Percentiles rank a stretch among this genome's conserved stretches.
Evolutionary conservation across 805 yeast species (phyloP).

Genomic region (Ogataea nitratoaversa): DNA sequence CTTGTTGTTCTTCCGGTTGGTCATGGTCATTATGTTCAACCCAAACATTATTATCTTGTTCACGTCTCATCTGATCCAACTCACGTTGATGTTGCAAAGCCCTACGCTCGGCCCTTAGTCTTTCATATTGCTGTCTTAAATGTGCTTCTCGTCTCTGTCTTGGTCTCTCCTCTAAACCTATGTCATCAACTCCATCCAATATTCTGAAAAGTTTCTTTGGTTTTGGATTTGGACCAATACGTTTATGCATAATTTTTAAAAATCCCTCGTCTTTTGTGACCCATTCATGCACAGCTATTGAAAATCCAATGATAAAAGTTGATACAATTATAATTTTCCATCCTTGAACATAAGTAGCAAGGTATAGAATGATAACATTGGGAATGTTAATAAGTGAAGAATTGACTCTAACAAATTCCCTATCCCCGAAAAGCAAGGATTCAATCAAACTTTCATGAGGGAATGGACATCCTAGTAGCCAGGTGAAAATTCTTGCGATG

Average conservation of each 20-base stretch:
- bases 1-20: background rate
- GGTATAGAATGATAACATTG: slow-evolving; percentile 3
- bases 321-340: slow-evolving; percentile 12
- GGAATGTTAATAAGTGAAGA: slow-evolving; percentile 4
- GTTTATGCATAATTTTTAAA: slow-evolving; percentile 49
- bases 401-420: slow-evolving; percentile 8
- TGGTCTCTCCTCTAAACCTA: background rate
- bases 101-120: background rate
- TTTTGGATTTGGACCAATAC: slow-evolving; percentile 54
- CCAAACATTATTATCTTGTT: background rate
- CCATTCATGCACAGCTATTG: slow-evolving; percentile 50
- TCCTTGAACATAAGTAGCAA: slow-evolving; percentile 15
- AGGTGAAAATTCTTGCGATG: slow-evolving; percentile 49
- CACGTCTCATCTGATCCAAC: background rate
- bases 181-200: slow-evolving; percentile 5
- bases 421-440: slow-evolving; percentile 39
- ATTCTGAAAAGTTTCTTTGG: slow-evolving; percentile 28
- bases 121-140: background rate
- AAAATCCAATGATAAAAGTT: slow-evolving; percentile 21
- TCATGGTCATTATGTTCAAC: background rate
- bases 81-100: background rate
- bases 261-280: slow-evolving; percentile 69
- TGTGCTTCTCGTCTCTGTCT: background rate
- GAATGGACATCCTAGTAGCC: slow-evolving; percentile 51
- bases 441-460: slow-evolving; percentile 34